Conservation (phyloP, 345 rosid species). For the Nasturtium officinale region DNA sequence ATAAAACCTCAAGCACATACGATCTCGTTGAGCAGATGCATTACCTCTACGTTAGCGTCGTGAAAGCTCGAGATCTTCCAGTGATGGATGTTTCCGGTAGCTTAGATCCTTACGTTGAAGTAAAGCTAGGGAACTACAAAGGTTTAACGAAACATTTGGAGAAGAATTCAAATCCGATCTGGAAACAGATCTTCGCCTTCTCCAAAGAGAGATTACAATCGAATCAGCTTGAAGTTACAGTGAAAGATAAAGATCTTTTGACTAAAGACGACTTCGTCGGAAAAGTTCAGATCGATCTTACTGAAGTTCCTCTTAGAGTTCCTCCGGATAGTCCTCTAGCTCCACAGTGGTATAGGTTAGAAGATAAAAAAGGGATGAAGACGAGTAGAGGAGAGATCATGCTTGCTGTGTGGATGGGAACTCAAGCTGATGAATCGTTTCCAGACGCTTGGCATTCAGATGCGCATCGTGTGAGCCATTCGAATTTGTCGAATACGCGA, state of each 20-base stretch:
- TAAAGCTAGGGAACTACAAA: conserved; percentile 88
- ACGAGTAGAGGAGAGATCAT: conserved; percentile 70
- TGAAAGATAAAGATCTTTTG: conserved; percentile 74
- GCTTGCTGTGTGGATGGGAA: conserved; percentile 98
- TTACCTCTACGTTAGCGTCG: conserved; percentile 82
- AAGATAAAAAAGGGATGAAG: conserved; percentile 69
- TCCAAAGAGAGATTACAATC: conserved; percentile 84
- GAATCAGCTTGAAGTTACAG: conserved; percentile 67
- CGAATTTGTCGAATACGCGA: conserved; percentile 67
- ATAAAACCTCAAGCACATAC: conserved; percentile 75
- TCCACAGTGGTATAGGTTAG: conserved; percentile 90
- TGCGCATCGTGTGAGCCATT: conserved; percentile 76
- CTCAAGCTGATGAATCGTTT: conserved; percentile 96
- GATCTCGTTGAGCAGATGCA: conserved; percentile 96
- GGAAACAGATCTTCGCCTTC: conserved; percentile 95
- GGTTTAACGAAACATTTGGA: conserved; percentile 79
- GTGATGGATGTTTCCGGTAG: conserved; percentile 84
- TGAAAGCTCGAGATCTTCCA: conserved; percentile 88
- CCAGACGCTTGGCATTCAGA: conserved; percentile 98
- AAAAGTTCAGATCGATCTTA: conserved; percentile 54
- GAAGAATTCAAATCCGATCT: conserved; percentile 79
- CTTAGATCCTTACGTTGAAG: conserved; percentile 94
- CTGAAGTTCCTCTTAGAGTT: conserved; percentile 74
- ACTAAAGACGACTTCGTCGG: conserved; percentile 88
- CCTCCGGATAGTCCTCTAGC: conserved; percentile 97